Base-by-base conservation (phyloP, 768 basidiomycete genomes). In the Piloderma croceum region DNA sequence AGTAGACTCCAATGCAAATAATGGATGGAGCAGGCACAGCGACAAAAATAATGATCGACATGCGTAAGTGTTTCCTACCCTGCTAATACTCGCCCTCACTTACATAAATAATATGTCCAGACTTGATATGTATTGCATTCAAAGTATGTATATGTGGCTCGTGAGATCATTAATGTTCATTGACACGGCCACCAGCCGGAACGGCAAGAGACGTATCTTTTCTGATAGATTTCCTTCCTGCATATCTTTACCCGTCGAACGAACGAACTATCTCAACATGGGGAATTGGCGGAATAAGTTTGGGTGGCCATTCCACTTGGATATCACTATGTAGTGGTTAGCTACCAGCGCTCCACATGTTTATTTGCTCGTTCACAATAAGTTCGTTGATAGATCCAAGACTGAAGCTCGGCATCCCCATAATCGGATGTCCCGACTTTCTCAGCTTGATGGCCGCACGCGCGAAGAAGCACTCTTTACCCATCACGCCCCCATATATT, bases 251-350 rank as follows among this genome's bases (percentile, higher is more conserved):
- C 51, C 81, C 83, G 0, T 41, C 57, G 10, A 72, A 57, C n/a
- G 77, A 81, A 49, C 63, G 70, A n/a, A 45, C 43, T 13, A 66
- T 84, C 36, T 61, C 58, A 9, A 64, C 71, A 38, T 84, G 74
- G 71, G 65, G 68, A 19, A 59, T 74, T 13, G 65, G 68, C 0
- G 82, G 82, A 0, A 58, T 75, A 48, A 77, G 74, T 36, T 68
- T 84, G 3, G 82, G 81, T 2, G 81, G 82, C 1, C 79, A 84
- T 48, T 62, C 79, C 0, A 64, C 77, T 0, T 84, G 81, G 80
- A 65, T 74, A 15, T 61, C 68, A 2, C 64, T 81, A 29, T 34
- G 65, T 29, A 52, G 45, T 24, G 54, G 57, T 52, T 42, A 7
- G 51, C n/a, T 39, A 9, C 4, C 12, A 19, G 25, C 4, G 15